Percentiles rank a stretch among this genome's conserved stretches.
Conservation (phyloP, 805 yeast species). For the Martiniozyma abietophila region DNA sequence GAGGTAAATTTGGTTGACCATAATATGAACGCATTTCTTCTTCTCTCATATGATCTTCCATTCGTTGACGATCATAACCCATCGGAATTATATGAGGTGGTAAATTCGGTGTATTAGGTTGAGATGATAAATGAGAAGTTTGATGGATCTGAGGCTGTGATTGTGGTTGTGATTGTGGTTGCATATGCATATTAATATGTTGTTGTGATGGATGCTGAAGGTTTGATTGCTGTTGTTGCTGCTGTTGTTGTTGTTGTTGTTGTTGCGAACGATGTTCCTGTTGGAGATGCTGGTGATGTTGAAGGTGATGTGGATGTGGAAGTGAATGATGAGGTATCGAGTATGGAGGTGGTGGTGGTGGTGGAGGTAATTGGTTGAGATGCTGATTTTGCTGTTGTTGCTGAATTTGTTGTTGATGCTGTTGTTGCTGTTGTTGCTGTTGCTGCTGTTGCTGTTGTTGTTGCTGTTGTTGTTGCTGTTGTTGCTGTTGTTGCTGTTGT, state of each 20-base stretch:
- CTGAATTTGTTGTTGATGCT: background rate
- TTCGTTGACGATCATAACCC: no score
- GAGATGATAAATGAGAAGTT: no score
- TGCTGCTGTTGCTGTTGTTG: background rate
- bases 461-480: background rate
- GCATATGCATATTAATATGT: no score
- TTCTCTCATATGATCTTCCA: no score
- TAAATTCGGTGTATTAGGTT: no score
- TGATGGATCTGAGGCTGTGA: no score
- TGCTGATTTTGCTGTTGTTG: background rate
- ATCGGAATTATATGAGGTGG: no score
- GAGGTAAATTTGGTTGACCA: no score
- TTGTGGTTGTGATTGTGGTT: no score
- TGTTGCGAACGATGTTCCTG: background rate
- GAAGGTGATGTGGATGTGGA: background rate
- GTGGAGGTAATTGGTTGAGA: background rate
- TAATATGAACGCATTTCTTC: no score
- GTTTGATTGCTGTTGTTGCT: background rate
- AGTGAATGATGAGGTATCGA: background rate
- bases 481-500: background rate
- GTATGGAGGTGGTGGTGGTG: slow-evolving; percentile 1
- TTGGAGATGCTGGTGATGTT: slow-evolving; percentile 2
- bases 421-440: background rate
- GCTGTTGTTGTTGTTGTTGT: slow-evolving; percentile 2
- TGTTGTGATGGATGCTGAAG: no score